Conservation (phyloP, 2,329 filamentous ascomycete genomes). For the Xylariales sp. region DNA sequence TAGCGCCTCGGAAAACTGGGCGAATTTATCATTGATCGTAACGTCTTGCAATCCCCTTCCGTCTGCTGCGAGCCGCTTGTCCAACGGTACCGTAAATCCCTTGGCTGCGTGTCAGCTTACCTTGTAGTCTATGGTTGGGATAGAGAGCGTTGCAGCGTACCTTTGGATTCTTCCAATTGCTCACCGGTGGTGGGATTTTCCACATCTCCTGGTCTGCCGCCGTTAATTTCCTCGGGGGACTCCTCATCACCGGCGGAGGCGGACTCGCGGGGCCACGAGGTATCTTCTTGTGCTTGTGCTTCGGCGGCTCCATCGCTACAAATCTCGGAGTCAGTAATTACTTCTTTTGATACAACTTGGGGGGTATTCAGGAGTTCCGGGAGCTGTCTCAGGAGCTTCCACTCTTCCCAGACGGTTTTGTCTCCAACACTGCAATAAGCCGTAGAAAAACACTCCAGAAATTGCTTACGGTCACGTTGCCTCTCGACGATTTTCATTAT, state of each 20-base stretch:
- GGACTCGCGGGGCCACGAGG: slow-evolving; percentile 87
- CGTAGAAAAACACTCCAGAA: no score
- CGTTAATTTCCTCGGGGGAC: slow-evolving; percentile 88
- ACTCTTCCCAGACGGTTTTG: no score
- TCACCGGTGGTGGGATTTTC: slow-evolving; percentile 82
- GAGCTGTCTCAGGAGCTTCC: no score
- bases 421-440: no score
- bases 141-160: no score
- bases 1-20: slow-evolving; percentile 88
- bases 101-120: no score
- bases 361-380: no score
- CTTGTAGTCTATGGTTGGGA: no score
- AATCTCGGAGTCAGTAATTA: slow-evolving; percentile 35
- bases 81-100: slow-evolving; percentile 91
- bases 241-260: slow-evolving; percentile 91
- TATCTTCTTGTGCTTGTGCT: slow-evolving; percentile 99
- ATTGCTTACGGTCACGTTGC: slow-evolving; percentile 84
- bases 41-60: slow-evolving; percentile 88
- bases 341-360: background rate
- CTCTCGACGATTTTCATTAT: slow-evolving; percentile 98
- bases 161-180: slow-evolving; percentile 99
- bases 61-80: slow-evolving; percentile 92
- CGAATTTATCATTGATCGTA: slow-evolving; percentile 97
- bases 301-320: slow-evolving; percentile 95
- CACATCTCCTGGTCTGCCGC: slow-evolving; percentile 96